Percentiles rank a stretch among this genome's conserved stretches.
These are phyloP conservation scores for Periconia digitata DNA, from an alignment of 2,329 filamentous ascomycete genomes.

Conservation along the genomic window DNA sequence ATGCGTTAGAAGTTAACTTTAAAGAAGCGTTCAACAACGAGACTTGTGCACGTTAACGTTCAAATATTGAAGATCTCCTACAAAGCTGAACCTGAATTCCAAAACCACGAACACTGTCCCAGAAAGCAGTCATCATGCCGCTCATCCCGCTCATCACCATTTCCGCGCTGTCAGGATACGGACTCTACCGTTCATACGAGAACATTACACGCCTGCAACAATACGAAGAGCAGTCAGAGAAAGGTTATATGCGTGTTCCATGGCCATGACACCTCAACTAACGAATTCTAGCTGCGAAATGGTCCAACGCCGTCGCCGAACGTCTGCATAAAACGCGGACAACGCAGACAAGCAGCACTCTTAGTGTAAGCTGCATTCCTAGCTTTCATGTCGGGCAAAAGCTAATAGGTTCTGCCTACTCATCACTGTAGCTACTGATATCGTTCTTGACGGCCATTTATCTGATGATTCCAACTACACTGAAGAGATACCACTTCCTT, in stretches of 20 bases:
- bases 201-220: constrained; percentile 39
- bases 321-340: constrained; percentile 38
- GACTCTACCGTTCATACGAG: constrained; percentile 34
- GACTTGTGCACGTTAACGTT: no score
- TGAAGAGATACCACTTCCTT: constrained; percentile 5
- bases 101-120: background rate
- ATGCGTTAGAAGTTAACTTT: background rate
- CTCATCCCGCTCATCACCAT: constrained; percentile 22
- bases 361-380: constrained; percentile 25
- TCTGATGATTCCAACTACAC: background rate
- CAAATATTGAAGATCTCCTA: no score
- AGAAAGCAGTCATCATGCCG: background rate
- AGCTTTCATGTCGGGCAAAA: background rate
- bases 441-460: background rate
- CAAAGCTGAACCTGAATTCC: no score
- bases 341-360: constrained; percentile 37
- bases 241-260: constrained; percentile 3
- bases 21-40: no score
- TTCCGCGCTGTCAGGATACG: constrained; percentile 29
- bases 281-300: constrained; percentile 32
- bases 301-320: constrained; percentile 34
- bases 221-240: constrained; percentile 39
- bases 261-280: background rate
- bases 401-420: background rate
- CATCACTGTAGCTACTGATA: background rate